Conservation (phyloP, 805 yeast genomes). For the Ogataea nitratoaversa region DNA sequence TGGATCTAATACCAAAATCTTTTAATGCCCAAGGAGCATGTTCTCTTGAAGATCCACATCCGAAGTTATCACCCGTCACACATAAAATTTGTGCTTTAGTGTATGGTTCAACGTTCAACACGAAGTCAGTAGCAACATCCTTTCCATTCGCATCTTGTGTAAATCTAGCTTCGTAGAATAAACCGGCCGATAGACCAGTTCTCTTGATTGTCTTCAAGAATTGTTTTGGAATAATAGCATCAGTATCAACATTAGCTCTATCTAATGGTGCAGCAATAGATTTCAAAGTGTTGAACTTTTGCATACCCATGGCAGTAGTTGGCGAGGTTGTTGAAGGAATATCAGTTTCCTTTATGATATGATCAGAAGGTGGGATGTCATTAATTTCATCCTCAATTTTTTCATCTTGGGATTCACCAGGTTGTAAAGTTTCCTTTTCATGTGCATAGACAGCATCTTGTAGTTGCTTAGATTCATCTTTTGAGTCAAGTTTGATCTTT, state of each 20-base stretch:
- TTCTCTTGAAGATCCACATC: conserved; percentile 98
- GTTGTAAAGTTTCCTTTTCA: conserved; percentile 56
- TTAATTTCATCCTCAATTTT: conserved; percentile 47
- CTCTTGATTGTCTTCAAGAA: conserved; percentile 96
- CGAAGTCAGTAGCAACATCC: conserved; percentile 82
- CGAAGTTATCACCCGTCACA: conserved; percentile 95
- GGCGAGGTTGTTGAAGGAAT: conserved; percentile 30
- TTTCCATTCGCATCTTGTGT: conserved; percentile 64
- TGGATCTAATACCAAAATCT: conserved; percentile 93
- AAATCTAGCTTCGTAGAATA: conserved; percentile 89
- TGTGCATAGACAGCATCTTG: conserved; percentile 71
- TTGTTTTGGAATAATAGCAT: conserved; percentile 98
- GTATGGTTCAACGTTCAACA: conserved; percentile 82
- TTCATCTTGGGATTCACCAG: conserved; percentile 48
- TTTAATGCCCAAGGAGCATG: conserved; percentile 99
- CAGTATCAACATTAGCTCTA: conserved; percentile 95
- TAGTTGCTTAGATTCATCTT: conserved; percentile 50
- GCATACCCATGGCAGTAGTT: conserved; percentile 54
- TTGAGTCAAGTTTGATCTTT: conserved; percentile 42
- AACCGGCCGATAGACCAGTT: conserved; percentile 85
- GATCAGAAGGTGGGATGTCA: conserved; percentile 58
- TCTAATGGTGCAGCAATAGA: conserved; percentile 94
- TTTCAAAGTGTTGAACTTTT: conserved; percentile 66
- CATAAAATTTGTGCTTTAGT: conserved; percentile 75
- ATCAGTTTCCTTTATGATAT: conserved; percentile 35